Evolutionary conservation across 2,329 filamentous ascomycete genomes (phyloP).

Genomic region (Sclerotinia subarctica): DNA sequence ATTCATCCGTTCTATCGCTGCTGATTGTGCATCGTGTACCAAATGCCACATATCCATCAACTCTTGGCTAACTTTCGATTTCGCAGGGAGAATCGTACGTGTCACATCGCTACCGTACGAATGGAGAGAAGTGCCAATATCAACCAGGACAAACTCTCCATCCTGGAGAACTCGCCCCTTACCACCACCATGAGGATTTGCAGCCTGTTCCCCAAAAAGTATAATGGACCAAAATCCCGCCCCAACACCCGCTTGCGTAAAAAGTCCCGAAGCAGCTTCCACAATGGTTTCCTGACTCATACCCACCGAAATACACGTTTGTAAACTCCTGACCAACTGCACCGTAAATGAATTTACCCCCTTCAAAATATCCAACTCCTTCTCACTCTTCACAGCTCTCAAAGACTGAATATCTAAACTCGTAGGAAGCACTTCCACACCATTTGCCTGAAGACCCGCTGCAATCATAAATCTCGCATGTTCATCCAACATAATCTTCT

Average conservation of each 20-base stretch:
- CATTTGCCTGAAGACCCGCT: slow-evolving; percentile 50
- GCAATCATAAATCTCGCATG: slow-evolving; percentile 62
- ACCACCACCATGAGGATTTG: slow-evolving; percentile 42
- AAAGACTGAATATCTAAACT: slow-evolving; percentile 53
- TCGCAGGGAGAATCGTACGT: slow-evolving; percentile 48
- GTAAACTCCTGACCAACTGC: slow-evolving; percentile 55
- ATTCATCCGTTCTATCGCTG: slow-evolving; percentile 50
- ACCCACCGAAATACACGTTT: slow-evolving; percentile 50
- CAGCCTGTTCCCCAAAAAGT: slow-evolving; percentile 50
- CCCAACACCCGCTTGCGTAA: slow-evolving; percentile 49
- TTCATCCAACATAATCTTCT: slow-evolving; percentile 57
- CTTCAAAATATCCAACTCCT: slow-evolving; percentile 54
- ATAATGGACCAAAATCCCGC: slow-evolving; percentile 61
- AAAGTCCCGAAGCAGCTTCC: slow-evolving; percentile 50
- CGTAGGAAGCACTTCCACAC: slow-evolving; percentile 53
- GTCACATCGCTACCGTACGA: slow-evolving; percentile 62
- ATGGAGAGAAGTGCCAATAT: slow-evolving; percentile 55
- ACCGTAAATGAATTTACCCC: slow-evolving; percentile 62
- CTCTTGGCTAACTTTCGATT: slow-evolving; percentile 26
- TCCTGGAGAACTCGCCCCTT: slow-evolving; percentile 48
- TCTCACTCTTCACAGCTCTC: slow-evolving; percentile 54
- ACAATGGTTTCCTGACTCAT: slow-evolving; percentile 56
- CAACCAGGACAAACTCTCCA: slow-evolving; percentile 58
- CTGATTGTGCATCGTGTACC: slow-evolving; percentile 56
- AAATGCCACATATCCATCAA: slow-evolving; percentile 55